Conservation (phyloP, 139 green algal genomes). For the Dunaliella sp. region DNA sequence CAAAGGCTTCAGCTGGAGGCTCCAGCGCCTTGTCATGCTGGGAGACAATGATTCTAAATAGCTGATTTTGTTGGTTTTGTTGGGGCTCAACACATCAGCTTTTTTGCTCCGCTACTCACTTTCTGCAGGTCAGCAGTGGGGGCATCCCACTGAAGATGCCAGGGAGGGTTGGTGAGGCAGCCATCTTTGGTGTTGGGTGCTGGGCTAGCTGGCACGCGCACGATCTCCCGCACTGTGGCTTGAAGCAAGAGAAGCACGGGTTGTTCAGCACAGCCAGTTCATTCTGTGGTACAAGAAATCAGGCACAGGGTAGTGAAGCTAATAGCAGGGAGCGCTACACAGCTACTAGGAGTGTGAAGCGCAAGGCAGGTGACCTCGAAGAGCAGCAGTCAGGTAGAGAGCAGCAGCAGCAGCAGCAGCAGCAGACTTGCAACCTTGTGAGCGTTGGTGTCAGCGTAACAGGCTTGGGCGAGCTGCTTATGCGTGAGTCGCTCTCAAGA, state of each 20-base stretch:
- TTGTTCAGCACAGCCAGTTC: too few species aligned
- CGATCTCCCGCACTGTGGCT: too few species aligned
- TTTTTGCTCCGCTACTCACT: too few species aligned
- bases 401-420: not conserved
- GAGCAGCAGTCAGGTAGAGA: not conserved
- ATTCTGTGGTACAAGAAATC: too few species aligned
- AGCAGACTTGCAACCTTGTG: not conserved
- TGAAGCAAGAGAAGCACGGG: slow-evolving; percentile 11
- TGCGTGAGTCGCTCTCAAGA: slow-evolving; percentile 57
- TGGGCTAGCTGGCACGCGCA: slow-evolving; percentile 52
- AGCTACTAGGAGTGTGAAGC: not conserved
- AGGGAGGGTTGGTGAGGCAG: slow-evolving; percentile 81
- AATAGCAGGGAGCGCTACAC: not conserved
- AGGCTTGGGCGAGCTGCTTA: slow-evolving; percentile 72
- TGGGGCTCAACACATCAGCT: too few species aligned
- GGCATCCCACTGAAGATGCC: slow-evolving; percentile 78
- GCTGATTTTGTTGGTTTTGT: too few species aligned
- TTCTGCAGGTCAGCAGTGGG: slow-evolving; percentile 82
- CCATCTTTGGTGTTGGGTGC: slow-evolving; percentile 71
- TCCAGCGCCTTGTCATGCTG: too few species aligned
- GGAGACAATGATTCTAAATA: too few species aligned
- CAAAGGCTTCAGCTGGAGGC: too few species aligned
- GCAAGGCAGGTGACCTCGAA: not conserved
- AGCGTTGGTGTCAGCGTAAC: slow-evolving; percentile 62
- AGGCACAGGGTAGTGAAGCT: too few species aligned